Base-by-base conservation (phyloP, 2,329 filamentous ascomycete species). In the Trichoderma sp. region DNA sequence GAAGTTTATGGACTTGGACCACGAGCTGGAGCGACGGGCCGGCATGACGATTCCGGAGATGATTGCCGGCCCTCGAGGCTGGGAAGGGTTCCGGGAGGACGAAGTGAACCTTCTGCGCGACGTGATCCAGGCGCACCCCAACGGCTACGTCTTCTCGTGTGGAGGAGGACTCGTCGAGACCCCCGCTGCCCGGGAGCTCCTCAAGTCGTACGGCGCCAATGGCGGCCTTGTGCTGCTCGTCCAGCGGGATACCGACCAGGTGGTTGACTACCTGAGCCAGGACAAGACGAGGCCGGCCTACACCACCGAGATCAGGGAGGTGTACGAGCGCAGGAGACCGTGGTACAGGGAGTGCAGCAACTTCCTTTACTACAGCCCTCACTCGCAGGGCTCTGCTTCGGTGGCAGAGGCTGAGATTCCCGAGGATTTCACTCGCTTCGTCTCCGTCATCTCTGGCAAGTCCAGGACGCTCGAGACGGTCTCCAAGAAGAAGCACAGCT, bases 291-390 rank as follows among this genome's bases (percentile, higher is more conserved):
- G 95, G 7, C 95, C 95, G 28, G 94, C 94, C 9, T 98, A 97
- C 74, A 89, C 93, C 5, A 93, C 95, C 70, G 90, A 98, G 72
- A 96, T 97, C 81, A 90, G 92, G 79, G 88, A 88, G 10, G 94
- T 99, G 2, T 99, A 96, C 83, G 81, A 92, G 65, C 89, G 94
- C 61, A 88, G 95, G 44, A 95, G 93, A 76, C 90, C 89, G 3
- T 97, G 92, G 88, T 98, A 92, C 77, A 84, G 91, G 65, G 87
- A 94, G 75, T 98, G 95, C 82, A 97, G 93, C 80, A 99, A 96
- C 74, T 90, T 92, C 71, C 88, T 96, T 71, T 98, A 97, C 79
- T 91, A 94, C 79, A 96, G 91, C 75, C 92, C 92, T 58, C 87
- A 85, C 69, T 71, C 78, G 1, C 78, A 73, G 39, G 71, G 43